Percentiles rank a stretch among this genome's conserved stretches.
Evolutionary conservation across 2,329 filamentous ascomycete species (phyloP).

Genomic region (Lasiodiplodia sp.): DNA sequence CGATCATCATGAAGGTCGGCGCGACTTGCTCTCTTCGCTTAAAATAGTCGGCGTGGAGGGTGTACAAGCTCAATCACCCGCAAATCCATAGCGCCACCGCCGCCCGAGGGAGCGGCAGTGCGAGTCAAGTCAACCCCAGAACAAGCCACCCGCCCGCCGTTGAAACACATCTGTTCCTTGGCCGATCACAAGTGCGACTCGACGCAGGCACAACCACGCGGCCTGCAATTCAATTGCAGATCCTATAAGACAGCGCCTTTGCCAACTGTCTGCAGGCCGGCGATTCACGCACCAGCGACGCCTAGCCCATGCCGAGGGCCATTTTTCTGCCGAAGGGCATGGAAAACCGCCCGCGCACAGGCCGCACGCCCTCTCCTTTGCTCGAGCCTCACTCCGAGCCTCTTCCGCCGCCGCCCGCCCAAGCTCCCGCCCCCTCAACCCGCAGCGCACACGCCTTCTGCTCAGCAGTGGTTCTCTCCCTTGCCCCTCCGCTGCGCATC

Average conservation of each 20-base stretch:
- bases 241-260: neutral
- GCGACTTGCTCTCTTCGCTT: neutral
- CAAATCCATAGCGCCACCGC: neutral
- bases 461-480: neutral
- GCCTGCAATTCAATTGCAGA: neutral
- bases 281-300: too few species aligned
- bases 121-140: neutral
- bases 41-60: neutral
- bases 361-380: neutral
- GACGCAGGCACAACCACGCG: neutral
- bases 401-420: neutral
- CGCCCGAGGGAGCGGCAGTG: constrained; percentile 7
- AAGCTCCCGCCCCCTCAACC: neutral
- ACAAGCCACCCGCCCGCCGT: constrained; percentile 15
- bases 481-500: neutral
- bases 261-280: neutral
- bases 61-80: neutral
- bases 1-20: neutral
- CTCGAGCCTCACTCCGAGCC: constrained; percentile 24
- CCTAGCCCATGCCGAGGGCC: neutral
- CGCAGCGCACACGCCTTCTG: neutral
- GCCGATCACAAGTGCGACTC: neutral
- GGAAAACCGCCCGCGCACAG: neutral
- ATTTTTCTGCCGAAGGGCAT: too few species aligned
- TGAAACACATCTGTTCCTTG: neutral